Evolutionary conservation across 208 protist species (phyloP), one percentile per base, ranked within the genome.

Genomic region (Crithidia thermophila): DNA sequence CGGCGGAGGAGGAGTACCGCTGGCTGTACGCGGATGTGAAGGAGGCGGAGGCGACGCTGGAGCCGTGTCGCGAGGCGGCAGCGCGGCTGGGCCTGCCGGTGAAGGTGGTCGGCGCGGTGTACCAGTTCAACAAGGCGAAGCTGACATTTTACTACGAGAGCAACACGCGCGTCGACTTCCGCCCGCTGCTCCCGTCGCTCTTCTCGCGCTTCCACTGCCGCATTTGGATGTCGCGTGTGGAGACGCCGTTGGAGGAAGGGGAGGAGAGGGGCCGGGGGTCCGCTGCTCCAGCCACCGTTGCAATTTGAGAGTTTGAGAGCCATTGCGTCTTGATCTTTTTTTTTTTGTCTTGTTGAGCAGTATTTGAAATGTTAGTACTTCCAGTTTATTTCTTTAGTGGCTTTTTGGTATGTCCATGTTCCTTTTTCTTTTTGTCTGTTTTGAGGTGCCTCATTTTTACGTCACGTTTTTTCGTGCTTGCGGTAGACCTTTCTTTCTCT

Each of bases 111-210:
- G 80, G 57, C 4, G 89, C 90, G n/a, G 84, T 81, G n/a, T 95
- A 91, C 56, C 89, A 95, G 77, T 94, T 91, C 77, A 88, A 95
- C 67, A 81, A 75, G 40, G 72, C 92, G 34, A 95, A 97, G 75
- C 70, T 95, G 28, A 95, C 86, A 42, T 93, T 95, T 66, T 85
- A 87, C 56, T 95, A 97, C 72, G 79, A 85, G 53, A 90, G 83
- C 63, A 49, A 66, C 31, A 79, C 69, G 14, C 82, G 85, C 47
- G 84, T 93, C 11, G 91, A 94, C 79, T 94, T 96, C 77, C 79
- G 88, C 10, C 55, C 68, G 34, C 73, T 94, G 31, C 79, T 96
- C 56, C 83, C 85, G 53, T 77, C 71, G 33, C 77, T 93, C 45
- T 94, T 92, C 52, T 79, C 79, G 1, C 78, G 84, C 56, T 94